These are phyloP conservation scores for Phytophthora quininea DNA, from an alignment of 352 stramenopile species.

Conservation along the genomic window DNA sequence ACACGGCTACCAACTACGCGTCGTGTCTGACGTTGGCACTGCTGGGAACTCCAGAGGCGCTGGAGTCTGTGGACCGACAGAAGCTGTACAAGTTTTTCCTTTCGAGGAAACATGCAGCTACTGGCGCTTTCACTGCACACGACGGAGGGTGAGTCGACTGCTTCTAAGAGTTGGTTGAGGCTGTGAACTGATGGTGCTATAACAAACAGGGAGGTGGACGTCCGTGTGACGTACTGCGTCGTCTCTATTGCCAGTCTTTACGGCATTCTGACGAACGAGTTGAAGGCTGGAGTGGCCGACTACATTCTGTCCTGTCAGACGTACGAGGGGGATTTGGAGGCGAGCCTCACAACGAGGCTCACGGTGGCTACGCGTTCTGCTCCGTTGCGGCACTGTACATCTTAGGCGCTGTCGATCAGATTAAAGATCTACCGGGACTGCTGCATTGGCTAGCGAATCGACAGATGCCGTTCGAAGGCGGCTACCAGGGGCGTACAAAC, in stretches of 20 bases:
- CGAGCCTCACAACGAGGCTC: constrained; percentile 94
- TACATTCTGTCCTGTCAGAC: constrained; percentile 94
- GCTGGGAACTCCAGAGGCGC: constrained; percentile 85
- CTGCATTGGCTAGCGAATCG: constrained; percentile 92
- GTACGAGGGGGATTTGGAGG: constrained; percentile 97
- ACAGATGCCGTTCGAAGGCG: constrained; percentile 95
- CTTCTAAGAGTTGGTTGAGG: no score
- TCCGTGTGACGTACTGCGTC: constrained; percentile 97
- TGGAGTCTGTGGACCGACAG: constrained; percentile 81
- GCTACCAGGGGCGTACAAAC: constrained; percentile 95
- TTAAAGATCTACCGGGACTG: constrained; percentile 58
- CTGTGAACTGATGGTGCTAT: no score
- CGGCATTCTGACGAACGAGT: constrained; percentile 91
- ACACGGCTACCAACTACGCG: constrained; percentile 95
- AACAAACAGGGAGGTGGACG: constrained; percentile 90
- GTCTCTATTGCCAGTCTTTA: constrained; percentile 94
- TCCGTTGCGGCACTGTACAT: constrained; percentile 94
- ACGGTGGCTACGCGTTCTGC: constrained; percentile 99
- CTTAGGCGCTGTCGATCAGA: constrained; percentile 70
- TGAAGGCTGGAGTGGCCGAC: constrained; percentile 78
- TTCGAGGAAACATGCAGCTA: constrained; percentile 78
- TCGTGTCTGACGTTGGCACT: constrained; percentile 93
- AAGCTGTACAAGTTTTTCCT: constrained; percentile 91
- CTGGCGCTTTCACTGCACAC: constrained; percentile 96
- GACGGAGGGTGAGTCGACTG: constrained; percentile 83